These are phyloP conservation scores for Mixia osmundae DNA, from an alignment of 1,284 basidiomycete genomes.

Conservation along the genomic window DNA sequence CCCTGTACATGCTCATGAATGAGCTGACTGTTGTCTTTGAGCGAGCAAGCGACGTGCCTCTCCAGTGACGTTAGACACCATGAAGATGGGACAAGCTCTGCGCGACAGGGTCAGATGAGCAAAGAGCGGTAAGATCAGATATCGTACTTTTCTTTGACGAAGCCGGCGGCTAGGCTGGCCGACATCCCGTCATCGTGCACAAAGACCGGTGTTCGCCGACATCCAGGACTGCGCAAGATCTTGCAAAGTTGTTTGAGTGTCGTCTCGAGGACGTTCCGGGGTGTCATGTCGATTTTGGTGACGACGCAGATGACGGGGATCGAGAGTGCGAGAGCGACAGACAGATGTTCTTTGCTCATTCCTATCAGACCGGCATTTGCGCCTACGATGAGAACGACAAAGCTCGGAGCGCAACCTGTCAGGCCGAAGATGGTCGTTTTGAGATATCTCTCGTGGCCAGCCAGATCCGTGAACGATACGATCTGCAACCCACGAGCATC, in stretches of 20 bases:
- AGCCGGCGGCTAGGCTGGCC: slow-evolving; percentile 47
- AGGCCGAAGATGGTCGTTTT: slow-evolving; percentile 87
- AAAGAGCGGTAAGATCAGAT: neutral
- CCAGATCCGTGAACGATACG: slow-evolving; percentile 35
- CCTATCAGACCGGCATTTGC: slow-evolving; percentile 53
- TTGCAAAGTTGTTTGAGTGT: slow-evolving; percentile 82
- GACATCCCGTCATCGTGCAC: slow-evolving; percentile 31
- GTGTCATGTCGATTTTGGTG: slow-evolving; percentile 57
- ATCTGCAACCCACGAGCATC: slow-evolving; percentile 22
- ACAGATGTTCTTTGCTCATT: slow-evolving; percentile 44
- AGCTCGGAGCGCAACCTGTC: slow-evolving; percentile 81
- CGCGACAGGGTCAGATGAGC: neutral
- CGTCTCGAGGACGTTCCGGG: slow-evolving; percentile 63
- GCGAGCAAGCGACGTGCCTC: too few relatives aligned
- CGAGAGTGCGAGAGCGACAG: slow-evolving; percentile 75
- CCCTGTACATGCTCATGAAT: too few relatives aligned
- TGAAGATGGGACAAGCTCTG: slow-evolving; percentile 65
- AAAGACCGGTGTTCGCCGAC: slow-evolving; percentile 30
- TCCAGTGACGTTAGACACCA: slow-evolving; percentile 85
- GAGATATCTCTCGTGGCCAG: slow-evolving; percentile 40
- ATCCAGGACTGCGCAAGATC: slow-evolving; percentile 80
- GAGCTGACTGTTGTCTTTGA: too few relatives aligned
- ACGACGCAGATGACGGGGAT: slow-evolving; percentile 43
- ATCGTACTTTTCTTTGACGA: slow-evolving; percentile 33
- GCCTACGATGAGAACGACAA: slow-evolving; percentile 86